Evolutionary conservation across 1,284 basidiomycete species (phyloP), one percentile per base, ranked within the genome.

Genomic region (Sporisorium sorghi): DNA sequence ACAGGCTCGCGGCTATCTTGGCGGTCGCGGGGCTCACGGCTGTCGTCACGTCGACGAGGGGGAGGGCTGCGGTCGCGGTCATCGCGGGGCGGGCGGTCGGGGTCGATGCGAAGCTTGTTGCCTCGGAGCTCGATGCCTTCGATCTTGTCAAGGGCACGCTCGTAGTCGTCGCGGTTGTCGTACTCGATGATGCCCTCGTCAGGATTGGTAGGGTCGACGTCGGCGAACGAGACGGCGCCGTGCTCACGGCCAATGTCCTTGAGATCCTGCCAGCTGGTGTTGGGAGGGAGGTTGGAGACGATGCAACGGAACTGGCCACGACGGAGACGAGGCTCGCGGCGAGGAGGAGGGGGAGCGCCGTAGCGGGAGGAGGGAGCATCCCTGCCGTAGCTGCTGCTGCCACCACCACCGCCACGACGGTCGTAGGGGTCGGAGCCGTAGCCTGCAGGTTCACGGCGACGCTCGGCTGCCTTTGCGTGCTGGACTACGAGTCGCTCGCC

Each of bases 161-260:
- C 80, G 49, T 76, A 75, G 64, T 84, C 83, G 19, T 84, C 82
- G 35, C 76, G 76, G 70, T 77, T 79, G 56, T 83, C 79, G 58
- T 80, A 84, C 73, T 84, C 83, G 42, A 84, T 72, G 26, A 80
- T 71, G 52, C 83, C 83, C 57, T 84, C 79, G 26, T 83, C 83
- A 9, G 82, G 78, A 23, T 80, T 77, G n/a, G 56, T 43, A 19
- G 77, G 69, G 55, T 81, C 80, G 46, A 84, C 78, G 47, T 84
- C 82, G 42, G 83, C 80, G 50, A 81, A 84, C 0, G 76, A 74
- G 63, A 83, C 72, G 49, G 73, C 67, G 21, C 96, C 96, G 1
- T 94, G 92, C 76, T 93, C 91, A 52, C 96, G 90, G 85, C 98
- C 97, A 51, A 98, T 89, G 85, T 98, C 96, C 83, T 99, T 98